Evolutionary conservation across 371 early-diverging fungal species (phyloP).

Genomic region (Massospora cicadina): DNA sequence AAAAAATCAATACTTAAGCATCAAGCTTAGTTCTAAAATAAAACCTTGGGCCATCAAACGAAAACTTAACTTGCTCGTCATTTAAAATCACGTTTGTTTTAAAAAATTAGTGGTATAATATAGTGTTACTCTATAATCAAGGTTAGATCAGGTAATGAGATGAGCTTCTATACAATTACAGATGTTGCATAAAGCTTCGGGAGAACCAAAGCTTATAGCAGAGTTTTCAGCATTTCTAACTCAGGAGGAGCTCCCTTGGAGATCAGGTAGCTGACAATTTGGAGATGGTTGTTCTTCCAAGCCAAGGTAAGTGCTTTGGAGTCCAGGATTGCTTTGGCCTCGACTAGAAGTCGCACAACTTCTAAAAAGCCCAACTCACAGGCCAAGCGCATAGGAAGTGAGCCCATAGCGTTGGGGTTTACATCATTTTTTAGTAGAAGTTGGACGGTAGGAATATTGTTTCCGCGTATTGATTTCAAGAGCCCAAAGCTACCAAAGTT

Average conservation of each 20-base stretch:
- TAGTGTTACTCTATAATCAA: too few species aligned
- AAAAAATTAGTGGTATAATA: too few species aligned
- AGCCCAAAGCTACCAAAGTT: background rate
- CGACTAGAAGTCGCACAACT: background rate
- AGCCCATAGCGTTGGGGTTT: background rate
- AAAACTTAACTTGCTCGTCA: too few species aligned
- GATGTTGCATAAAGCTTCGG: too few species aligned
- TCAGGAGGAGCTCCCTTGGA: background rate
- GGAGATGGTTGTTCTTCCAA: background rate
- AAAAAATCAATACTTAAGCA: too few species aligned
- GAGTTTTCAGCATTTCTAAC: background rate
- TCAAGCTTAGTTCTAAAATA: too few species aligned
- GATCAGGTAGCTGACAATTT: background rate
- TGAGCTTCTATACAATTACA: too few species aligned
- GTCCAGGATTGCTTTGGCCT: background rate
- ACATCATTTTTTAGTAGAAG: background rate
- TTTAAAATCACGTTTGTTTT: too few species aligned
- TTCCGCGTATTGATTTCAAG: background rate
- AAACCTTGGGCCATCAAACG: too few species aligned
- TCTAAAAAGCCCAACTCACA: background rate
- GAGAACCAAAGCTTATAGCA: background rate
- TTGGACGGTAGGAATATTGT: background rate
- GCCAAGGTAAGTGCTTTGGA: background rate
- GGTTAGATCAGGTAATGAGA: too few species aligned
- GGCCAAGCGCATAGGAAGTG: background rate